Evolutionary conservation across 2,329 filamentous ascomycete genomes (phyloP).

Genomic region (Hypoxylon sp.): DNA sequence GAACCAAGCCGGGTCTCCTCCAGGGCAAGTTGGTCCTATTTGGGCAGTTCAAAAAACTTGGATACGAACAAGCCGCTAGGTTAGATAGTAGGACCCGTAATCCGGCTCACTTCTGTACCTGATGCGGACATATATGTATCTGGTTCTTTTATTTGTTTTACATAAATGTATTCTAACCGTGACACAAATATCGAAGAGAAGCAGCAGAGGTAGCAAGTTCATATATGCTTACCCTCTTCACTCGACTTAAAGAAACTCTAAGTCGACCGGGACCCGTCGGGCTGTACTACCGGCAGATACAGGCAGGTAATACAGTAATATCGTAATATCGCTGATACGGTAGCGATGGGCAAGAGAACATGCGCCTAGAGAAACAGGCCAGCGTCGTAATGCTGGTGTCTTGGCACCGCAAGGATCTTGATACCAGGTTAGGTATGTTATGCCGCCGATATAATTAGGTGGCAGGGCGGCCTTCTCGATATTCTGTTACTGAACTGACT

Average conservation of each 20-base stretch:
- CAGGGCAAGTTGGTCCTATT: conserved; percentile 19
- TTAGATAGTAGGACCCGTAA: conserved; percentile 14
- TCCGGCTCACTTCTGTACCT: neutral
- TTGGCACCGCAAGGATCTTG: conserved; percentile 29
- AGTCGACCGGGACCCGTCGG: conserved; percentile 20
- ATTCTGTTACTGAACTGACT: too few relatives aligned
- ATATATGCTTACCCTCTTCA: neutral
- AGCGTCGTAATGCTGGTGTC: conserved; percentile 23
- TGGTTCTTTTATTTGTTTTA: neutral
- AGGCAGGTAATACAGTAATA: conserved; percentile 24
- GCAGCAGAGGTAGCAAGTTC: too few relatives aligned
- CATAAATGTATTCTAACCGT: neutral
- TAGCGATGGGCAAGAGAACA: conserved; percentile 10
- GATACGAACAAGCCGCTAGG: conserved; percentile 40
- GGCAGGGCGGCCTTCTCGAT: neutral
- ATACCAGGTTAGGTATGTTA: too few relatives aligned
- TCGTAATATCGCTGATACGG: conserved; percentile 15
- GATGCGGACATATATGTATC: neutral
- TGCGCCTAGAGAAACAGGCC: conserved; percentile 14
- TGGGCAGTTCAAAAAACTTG: conserved; percentile 39
- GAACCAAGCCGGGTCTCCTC: conserved; percentile 17
- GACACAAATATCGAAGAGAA: neutral
- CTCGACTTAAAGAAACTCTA: neutral
- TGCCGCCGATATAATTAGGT: conserved; percentile 12
- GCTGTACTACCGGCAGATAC: conserved; percentile 25